Evolutionary conservation across 495 filamentous ascomycete species (phyloP).

Genomic region (Penicillium paradoxum): DNA sequence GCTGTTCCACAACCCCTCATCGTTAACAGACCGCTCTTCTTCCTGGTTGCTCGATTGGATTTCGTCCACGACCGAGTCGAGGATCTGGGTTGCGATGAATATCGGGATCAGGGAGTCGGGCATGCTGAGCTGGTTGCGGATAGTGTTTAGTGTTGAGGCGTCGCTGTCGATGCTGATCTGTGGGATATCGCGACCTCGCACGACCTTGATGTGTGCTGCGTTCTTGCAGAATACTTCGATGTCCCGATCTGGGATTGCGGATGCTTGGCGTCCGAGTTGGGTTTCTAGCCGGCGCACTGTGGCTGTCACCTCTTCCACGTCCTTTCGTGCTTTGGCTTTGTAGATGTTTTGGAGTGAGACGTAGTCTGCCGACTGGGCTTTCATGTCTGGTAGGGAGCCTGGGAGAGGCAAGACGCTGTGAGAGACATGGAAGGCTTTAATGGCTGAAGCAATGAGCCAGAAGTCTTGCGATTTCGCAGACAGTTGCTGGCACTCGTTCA

Average conservation of each 20-base stretch:
- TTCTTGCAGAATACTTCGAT: slow-evolving; percentile 95
- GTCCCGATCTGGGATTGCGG: slow-evolving; percentile 61
- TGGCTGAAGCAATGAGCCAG: slow-evolving; percentile 85
- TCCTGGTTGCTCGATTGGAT: slow-evolving; percentile 25
- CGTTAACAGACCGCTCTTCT: slow-evolving; percentile 27
- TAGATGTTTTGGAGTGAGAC: slow-evolving; percentile 90
- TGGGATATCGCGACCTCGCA: slow-evolving; percentile 56
- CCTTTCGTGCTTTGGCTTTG: slow-evolving; percentile 78
- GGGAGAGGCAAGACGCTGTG: slow-evolving; percentile 75
- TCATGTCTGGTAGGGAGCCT: slow-evolving; percentile 94
- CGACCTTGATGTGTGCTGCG: slow-evolving; percentile 85
- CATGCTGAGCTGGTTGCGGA: slow-evolving; percentile 32
- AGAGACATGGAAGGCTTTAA: slow-evolving; percentile 65
- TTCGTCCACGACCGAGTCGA: slow-evolving; percentile 47
- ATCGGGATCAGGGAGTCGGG: slow-evolving; percentile 66
- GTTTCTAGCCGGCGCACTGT: slow-evolving; percentile 60
- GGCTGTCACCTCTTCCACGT: slow-evolving; percentile 69
- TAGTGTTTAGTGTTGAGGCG: slow-evolving; percentile 25
- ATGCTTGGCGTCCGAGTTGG: slow-evolving; percentile 37
- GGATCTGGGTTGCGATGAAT: slow-evolving; percentile 69
- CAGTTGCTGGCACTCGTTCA: slow-evolving; percentile 51
- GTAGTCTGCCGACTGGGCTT: slow-evolving; percentile 89
- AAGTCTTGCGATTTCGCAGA: slow-evolving; percentile 52
- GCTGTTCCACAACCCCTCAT: slow-evolving; percentile 32
- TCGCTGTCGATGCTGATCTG: slow-evolving; percentile 35